Base-by-base conservation (phyloP, 2,329 filamentous ascomycete genomes). In the Fusarium mundagurra region DNA sequence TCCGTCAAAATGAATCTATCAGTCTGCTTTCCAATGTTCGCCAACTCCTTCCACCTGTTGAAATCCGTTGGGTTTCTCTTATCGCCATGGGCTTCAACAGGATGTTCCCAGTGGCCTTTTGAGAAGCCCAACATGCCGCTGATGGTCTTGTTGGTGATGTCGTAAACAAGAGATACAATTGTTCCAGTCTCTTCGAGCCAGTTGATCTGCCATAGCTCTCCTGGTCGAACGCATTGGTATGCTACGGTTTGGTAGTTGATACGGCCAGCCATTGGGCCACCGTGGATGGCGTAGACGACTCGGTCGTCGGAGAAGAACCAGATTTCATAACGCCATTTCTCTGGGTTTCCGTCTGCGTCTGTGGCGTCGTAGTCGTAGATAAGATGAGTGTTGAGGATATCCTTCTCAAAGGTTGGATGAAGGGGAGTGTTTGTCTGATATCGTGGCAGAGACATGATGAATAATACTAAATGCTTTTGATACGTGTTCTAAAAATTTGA, bases 121-220 rank as follows among this genome's bases (percentile, higher is more conserved):
- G 85, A 88, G 70, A 91, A 90, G 0, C 82, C 86, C 11, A 91
- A 76, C 72, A 90, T 74, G 0, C 88, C 89, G 1, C 85, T 88
- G 48, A 91, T 85, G 29, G 80, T 86, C 61, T 83, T 80, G 12
- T 83, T 79, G 1, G 81, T 76, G 44, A 91, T 89, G 67, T 90
- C 88, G 72, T 88, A 90, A 3, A 90, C 87, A 0, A 89, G 78
- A 4, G 86, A 89, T 61, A 85, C 86, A 3, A 90, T 84, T 0
- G 88, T 90, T 0, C 88, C 89, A 1, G 88, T 91, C 79, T 91
- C 88, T 66, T 90, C 88, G 3, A 91, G 84, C 88, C 88, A 91
- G 67, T 88, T 90, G 71, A 87, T 85, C 74, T 91, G 88, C 88
- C 88, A 90, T 2, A 90, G 76, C 77, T 90, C 88, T 4, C 87